Percentiles rank a stretch among this genome's conserved stretches.
Conservation (phyloP, 1,139 yeast species). For the Sporopachydermia cereana region DNA sequence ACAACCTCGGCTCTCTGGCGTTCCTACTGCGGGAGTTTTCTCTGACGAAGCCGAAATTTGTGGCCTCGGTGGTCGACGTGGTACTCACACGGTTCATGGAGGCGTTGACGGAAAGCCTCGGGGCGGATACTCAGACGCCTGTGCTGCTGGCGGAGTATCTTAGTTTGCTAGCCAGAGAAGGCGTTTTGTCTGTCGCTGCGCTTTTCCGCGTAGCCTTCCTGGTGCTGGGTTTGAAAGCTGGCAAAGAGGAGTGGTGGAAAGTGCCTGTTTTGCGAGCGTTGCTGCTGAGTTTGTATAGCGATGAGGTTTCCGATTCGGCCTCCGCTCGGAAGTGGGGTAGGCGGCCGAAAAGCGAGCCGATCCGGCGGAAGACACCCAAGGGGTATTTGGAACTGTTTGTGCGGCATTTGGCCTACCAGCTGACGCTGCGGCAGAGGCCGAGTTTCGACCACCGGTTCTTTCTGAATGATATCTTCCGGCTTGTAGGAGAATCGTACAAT, state of each 20-base stretch:
- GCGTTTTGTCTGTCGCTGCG: neutral
- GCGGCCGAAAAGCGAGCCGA: neutral
- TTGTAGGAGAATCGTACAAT: neutral
- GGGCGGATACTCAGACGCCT: neutral
- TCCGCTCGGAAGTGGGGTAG: neutral
- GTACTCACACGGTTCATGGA: slow-evolving; percentile 21
- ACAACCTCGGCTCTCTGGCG: slow-evolving; percentile 41
- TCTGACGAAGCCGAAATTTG: slow-evolving; percentile 28
- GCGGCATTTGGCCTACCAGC: neutral
- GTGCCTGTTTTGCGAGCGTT: neutral
- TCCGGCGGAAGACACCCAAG: neutral
- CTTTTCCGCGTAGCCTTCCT: neutral
- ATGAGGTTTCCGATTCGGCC: neutral
- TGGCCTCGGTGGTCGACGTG: slow-evolving; percentile 45
- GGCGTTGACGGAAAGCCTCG: neutral
- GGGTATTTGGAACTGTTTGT: slow-evolving; percentile 1
- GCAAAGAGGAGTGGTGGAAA: neutral
- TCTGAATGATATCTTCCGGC: neutral
- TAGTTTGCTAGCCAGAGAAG: neutral
- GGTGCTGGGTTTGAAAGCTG: neutral
- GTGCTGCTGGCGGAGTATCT: neutral
- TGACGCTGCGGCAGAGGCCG: neutral
- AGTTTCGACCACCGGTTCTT: neutral
- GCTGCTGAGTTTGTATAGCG: neutral
- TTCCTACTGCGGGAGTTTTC: slow-evolving; percentile 31